Base-by-base conservation (phyloP, 345 rosid genomes). In the Acer yangbiense region DNA sequence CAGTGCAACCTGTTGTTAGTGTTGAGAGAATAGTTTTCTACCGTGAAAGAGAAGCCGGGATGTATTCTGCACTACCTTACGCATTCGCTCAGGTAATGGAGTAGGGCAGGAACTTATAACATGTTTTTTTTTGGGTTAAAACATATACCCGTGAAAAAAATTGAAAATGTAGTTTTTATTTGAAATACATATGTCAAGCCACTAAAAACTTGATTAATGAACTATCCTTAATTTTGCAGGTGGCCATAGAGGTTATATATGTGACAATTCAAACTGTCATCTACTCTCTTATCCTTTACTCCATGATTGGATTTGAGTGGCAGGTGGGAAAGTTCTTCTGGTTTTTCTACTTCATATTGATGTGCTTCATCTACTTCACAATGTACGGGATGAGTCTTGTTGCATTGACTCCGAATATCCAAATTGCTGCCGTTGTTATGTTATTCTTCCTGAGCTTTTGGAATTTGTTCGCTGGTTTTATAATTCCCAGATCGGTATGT, bases 21-120 rank as follows among this genome's bases (percentile, higher is more conserved):
- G 79, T 89, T 32, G 97, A 94, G 72, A 86, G 97, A 84, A 90
- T 91, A 2, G 95, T 93, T 3, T 93, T 91, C 77, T 94, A 93
- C 81, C 92, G 97, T n/a, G 98, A 94, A 82, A 86, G 85, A 81
- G 97, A 95, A 0, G 94, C 98, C 0, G 93, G 97, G 78, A 94
- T 94, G 98, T 94, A 94, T 74, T 93, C 98, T 1, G 89, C 90
- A 10, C 69, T 93, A 62, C 95, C 98, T 18, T 94, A 94, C 71
- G 98, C 98, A 71, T 88, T 90, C 74, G 80, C 94, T 76, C 98
- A 94, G 89, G 95, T 89, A 32, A 68, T 1, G 12, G 2, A 74
- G 69, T 8, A 12, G 48, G 8, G 41, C 3, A 6, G 9, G 32
- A 12, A n/a, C 11, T 16, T 32, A 32, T 32, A 32, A 32, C 35